A percentile compares a stretch with the other conserved stretches of the same genome.
These are phyloP conservation scores for Vachellia collinsii DNA, from an alignment of 306 rosid species.

Conservation along the genomic window DNA sequence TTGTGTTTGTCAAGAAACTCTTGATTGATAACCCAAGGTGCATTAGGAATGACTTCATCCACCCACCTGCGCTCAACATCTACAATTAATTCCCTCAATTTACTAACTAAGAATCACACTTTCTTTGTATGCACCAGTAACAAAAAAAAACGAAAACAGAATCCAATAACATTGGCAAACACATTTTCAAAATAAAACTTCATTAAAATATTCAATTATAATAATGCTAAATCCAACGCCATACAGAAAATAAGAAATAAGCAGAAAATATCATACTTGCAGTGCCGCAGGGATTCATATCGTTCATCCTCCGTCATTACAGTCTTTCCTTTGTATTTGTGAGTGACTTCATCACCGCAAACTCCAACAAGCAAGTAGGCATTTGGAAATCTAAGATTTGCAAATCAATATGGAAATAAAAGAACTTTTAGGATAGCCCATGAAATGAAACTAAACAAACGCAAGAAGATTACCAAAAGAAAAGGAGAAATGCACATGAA, in stretches of 20 bases:
- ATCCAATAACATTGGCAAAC: background rate
- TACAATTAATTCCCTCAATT: background rate
- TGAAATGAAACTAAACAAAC: background rate
- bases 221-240: background rate
- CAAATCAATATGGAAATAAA: slow-evolving; percentile 14
- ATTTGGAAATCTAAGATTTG: slow-evolving; percentile 71
- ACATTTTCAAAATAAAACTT: background rate
- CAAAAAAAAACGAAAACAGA: background rate
- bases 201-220: background rate
- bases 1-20: slow-evolving; percentile 81
- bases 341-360: slow-evolving; percentile 83
- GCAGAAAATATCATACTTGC: slow-evolving; percentile 62
- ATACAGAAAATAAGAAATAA: background rate
- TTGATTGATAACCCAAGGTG: slow-evolving; percentile 84
- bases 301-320: slow-evolving; percentile 94
- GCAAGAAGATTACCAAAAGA: background rate
- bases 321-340: slow-evolving; percentile 90
- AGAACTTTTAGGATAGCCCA: slow-evolving; percentile 12
- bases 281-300: slow-evolving; percentile 95
- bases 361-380: slow-evolving; percentile 88
- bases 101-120: background rate
- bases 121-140: background rate
- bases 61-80: slow-evolving; percentile 64
- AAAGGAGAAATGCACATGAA: background rate
- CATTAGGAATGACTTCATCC: slow-evolving; percentile 88